A percentile compares a stretch with the other conserved stretches of the same genome.
Conservation (phyloP, 305 asterid genomes). For the Fraxinus velutina region DNA sequence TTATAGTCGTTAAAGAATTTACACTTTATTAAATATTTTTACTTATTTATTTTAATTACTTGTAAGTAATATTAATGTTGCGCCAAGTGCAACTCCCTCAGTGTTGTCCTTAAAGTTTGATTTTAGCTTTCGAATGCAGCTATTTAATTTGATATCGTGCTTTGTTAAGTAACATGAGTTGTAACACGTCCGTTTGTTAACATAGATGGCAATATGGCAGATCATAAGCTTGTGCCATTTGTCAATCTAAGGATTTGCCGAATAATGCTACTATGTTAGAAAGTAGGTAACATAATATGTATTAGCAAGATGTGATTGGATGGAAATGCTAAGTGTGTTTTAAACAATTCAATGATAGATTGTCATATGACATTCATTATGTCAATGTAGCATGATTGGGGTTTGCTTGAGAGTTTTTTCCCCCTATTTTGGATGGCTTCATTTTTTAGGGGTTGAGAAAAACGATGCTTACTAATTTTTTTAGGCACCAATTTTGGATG, state of each 20-base stretch:
- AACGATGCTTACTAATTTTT: neutral
- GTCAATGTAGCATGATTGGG: neutral
- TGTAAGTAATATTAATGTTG: neutral
- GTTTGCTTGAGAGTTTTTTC: neutral
- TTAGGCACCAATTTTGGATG: too few relatives aligned
- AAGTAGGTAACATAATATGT: neutral
- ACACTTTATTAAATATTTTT: neutral
- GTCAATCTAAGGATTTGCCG: neutral
- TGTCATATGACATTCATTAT: too few relatives aligned
- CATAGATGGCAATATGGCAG: neutral
- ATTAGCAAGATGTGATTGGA: neutral
- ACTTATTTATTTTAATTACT: neutral
- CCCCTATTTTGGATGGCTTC: neutral
- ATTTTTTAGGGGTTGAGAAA: neutral
- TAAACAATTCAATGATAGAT: too few relatives aligned
- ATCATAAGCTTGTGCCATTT: neutral
- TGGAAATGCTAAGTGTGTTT: neutral
- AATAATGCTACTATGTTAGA: neutral
- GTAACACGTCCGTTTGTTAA: neutral
- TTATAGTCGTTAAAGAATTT: neutral
- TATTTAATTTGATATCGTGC: neutral
- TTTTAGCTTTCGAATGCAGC: neutral
- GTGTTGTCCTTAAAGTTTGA: neutral
- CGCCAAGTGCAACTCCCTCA: neutral
- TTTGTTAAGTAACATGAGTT: neutral